A percentile compares a stretch with the other conserved stretches of the same genome.
Conservation (phyloP, 2,329 filamentous ascomycete species). For the Fusarium dimerum region DNA sequence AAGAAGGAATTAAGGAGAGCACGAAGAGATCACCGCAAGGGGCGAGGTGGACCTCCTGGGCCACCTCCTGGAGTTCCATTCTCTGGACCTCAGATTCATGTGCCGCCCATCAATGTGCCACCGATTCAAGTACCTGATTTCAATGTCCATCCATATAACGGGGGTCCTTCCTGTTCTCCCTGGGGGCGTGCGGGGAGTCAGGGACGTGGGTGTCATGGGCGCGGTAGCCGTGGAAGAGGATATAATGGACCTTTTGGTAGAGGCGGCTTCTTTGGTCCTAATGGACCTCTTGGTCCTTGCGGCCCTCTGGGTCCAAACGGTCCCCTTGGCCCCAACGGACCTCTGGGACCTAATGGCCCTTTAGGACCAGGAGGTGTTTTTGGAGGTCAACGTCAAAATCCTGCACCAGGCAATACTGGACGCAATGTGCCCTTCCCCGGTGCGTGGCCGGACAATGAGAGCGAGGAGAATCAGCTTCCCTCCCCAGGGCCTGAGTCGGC, state of each 20-base stretch:
- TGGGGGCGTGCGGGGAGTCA: slow-evolving; percentile 12
- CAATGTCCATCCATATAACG: slow-evolving; percentile 5
- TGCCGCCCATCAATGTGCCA: slow-evolving; percentile 5
- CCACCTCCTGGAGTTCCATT: slow-evolving; percentile 11
- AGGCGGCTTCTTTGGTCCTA: slow-evolving; percentile 10
- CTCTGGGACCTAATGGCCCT: slow-evolving; percentile 10
- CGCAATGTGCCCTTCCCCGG: slow-evolving; percentile 27
- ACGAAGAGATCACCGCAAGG: slow-evolving; percentile 32
- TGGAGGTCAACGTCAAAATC: slow-evolving; percentile 4
- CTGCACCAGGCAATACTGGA: not conserved
- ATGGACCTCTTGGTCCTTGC: slow-evolving; percentile 12
- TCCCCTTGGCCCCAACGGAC: slow-evolving; percentile 9
- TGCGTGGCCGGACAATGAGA: slow-evolving; percentile 37
- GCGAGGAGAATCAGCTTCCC: slow-evolving; percentile 15
- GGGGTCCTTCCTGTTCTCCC: slow-evolving; percentile 3
- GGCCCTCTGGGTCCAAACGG: slow-evolving; percentile 10
- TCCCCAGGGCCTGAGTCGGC: slow-evolving; percentile 29
- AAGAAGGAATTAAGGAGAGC: slow-evolving; percentile 33
- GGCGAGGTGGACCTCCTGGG: slow-evolving; percentile 9
- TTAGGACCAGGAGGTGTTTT: slow-evolving; percentile 9
- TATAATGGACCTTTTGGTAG: slow-evolving; percentile 6
- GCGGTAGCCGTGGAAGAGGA: slow-evolving; percentile 9
- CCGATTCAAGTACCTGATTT: slow-evolving; percentile 1
- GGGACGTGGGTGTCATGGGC: slow-evolving; percentile 9
- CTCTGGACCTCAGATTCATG: not conserved